A percentile compares a stretch with the other conserved stretches of the same genome.
Conservation (phyloP, 1,139 yeast species). For the Meyerozyma carpophila region DNA sequence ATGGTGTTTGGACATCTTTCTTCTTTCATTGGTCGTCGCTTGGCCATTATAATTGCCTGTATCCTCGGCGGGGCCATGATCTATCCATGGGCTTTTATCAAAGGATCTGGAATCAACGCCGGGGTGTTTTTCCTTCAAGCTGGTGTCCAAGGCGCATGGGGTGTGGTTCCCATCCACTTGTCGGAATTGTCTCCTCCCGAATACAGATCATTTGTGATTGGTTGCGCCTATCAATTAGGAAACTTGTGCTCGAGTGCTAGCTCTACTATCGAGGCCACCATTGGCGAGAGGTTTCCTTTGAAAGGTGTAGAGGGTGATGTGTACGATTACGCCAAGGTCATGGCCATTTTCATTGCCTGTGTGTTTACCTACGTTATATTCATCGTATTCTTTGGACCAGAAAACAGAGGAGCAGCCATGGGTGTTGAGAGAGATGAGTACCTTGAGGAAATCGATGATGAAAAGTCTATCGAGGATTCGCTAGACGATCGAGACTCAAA, state of each 20-base stretch:
- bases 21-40: conserved; percentile 55
- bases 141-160: conserved; percentile 87
- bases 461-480: neutral
- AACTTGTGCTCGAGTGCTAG: conserved; percentile 80
- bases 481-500: neutral
- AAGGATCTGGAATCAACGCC: conserved; percentile 57
- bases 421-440: conserved; percentile 13
- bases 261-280: conserved; percentile 72
- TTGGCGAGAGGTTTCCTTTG: conserved; percentile 63
- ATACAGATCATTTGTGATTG: conserved; percentile 67
- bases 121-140: conserved; percentile 76
- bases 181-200: conserved; percentile 73
- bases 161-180: conserved; percentile 74
- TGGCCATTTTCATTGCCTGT: conserved; percentile 80
- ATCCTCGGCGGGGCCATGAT: conserved; percentile 61
- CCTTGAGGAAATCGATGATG: conserved; percentile 4
- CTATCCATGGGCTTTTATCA: conserved; percentile 69
- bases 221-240: conserved; percentile 79
- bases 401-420: conserved; percentile 42
- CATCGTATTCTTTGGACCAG: conserved; percentile 68
- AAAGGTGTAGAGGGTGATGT: conserved; percentile 13
- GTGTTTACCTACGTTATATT: conserved; percentile 61
- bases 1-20: conserved; percentile 56
- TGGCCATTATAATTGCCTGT: conserved; percentile 49
- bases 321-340: conserved; percentile 44